Base-by-base conservation (phyloP, 1,139 yeast genomes). In the Blastobotrys petasosporus region DNA sequence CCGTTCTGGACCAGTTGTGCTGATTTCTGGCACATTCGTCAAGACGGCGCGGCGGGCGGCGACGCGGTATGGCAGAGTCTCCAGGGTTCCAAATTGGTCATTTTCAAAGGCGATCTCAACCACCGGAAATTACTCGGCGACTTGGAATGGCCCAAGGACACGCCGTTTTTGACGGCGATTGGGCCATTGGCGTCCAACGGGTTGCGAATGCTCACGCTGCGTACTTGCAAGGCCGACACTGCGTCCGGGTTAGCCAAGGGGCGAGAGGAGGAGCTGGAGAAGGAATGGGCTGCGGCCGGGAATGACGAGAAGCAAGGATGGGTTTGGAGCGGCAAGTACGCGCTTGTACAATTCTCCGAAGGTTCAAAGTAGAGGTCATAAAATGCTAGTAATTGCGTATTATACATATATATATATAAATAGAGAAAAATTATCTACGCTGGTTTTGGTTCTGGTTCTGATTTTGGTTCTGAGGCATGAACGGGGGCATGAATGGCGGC, bases 181-280 rank as follows among this genome's bases (percentile, higher is more conserved):
- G 86, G 85, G 47, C 77, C 79, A 10, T 73, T 90, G 56, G 82
- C 84, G 1, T 54, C 64, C 1, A 63, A 67, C 46, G 82, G 81
- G 7, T 70, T 92, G 46, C 80, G 79, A 12, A 60, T 86, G 20
- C 69, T 87, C 52, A 76, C 94, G 29, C 73, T 92, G 58, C 79
- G 99, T 70, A 92, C 98, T 2, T 82, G 95, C 65, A 92, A 92
- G 66, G 97, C 97, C 1, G 98, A 94, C 63, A 97, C 90, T n/a
- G 82, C 85, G 46, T 95, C 85, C 43, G 97, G 95, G 2, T 75
- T 92, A 52, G 69, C 74, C 37, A 62, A 57, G 30, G 97, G 96
- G 2, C 68, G 77, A 29, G 84, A 85, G 54, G 90, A 83, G 55
- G 71, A 79, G 59, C 73, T 92, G 53, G 73, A 76, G 40, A 66